Conservation (phyloP, 2,329 filamentous ascomycete species). For the Pestalotiopsis fici region DNA sequence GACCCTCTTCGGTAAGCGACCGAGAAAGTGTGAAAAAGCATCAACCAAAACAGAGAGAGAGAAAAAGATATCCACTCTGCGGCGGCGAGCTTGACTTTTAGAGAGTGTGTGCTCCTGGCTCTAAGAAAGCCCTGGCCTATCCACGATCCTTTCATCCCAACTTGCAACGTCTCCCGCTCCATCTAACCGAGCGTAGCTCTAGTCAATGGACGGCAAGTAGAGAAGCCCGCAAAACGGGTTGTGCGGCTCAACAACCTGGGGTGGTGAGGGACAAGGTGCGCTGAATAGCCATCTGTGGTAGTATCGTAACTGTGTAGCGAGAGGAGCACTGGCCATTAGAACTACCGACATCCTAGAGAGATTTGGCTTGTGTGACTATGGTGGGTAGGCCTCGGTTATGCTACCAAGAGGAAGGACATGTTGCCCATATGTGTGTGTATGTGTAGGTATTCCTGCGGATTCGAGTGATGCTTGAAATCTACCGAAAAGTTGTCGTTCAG, state of each 20-base stretch:
- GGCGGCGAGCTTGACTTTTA: neutral
- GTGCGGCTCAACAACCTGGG: neutral
- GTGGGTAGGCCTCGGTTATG: neutral
- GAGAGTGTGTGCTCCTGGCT: too few relatives aligned
- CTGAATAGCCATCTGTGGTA: neutral
- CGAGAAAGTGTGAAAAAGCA: neutral
- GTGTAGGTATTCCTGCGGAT: neutral
- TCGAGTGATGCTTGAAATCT: neutral
- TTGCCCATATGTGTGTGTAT: neutral
- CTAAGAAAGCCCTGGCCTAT: neutral
- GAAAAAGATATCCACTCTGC: neutral
- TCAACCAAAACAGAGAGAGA: neutral
- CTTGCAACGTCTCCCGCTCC: neutral
- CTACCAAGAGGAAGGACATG: neutral
- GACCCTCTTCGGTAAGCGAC: neutral
- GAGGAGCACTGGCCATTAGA: neutral
- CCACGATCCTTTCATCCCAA: slow-evolving; percentile 7
- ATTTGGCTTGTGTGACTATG: neutral
- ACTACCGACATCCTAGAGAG: neutral
- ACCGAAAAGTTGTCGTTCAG: neutral
- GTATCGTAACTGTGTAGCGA: neutral
- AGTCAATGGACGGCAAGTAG: neutral
- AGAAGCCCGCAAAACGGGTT: neutral
- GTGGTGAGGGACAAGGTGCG: neutral
- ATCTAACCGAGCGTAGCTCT: neutral